Evolutionary conservation across 176 grass and related monocot genomes (phyloP), one percentile per base, ranked within the genome.

Genomic region (Oryza officinalis): DNA sequence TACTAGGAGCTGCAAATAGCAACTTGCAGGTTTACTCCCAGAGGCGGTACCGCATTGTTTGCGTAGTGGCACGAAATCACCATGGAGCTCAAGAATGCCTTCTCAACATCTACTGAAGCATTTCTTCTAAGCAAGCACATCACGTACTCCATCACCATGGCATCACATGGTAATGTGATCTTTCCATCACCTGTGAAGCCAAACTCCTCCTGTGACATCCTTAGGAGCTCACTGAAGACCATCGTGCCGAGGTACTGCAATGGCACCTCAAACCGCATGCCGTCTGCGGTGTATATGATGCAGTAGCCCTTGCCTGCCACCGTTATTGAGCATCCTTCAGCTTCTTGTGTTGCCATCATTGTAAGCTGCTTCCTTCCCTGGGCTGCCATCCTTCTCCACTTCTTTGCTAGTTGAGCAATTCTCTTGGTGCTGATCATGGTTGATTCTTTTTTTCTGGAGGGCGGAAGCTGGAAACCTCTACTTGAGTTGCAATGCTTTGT

Each of bases 241-340:
- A 7, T 28, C 8, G 32, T 86, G 47, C 70, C 45, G 0, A 95
- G 90, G 65, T 81, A 90, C 0, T 12, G 40, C 30, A 92, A 67
- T 41, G 87, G 90, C 41, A 92, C 84, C 87, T 90, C 71, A 17
- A 95, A 92, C 63, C 87, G 71, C 72, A 61, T 87, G 8, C 74
- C 44, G 0, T 94, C 87, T 0, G 43, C 52, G 3, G 77, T 83
- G 67, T 92, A 94, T 68, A 94, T 43, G 10, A 89, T 47, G 8
- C 80, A 90, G 59, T 90, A 68, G 30, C 87, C 82, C 71, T 86
- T 90, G 25, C 69, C 28, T 10, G 84, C 74, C 8, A 84, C 63
- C 9, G 28, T 13, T 23, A 20, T 86, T 27, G 71, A 80, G n/a
- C 65, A 71, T 4, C 49, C 69, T 9, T 37, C 13, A 5, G 7